Percentiles rank a stretch among this genome's conserved stretches.
These are phyloP conservation scores for Trifolium subterraneum DNA, from an alignment of 306 rosid species.

Conservation along the genomic window DNA sequence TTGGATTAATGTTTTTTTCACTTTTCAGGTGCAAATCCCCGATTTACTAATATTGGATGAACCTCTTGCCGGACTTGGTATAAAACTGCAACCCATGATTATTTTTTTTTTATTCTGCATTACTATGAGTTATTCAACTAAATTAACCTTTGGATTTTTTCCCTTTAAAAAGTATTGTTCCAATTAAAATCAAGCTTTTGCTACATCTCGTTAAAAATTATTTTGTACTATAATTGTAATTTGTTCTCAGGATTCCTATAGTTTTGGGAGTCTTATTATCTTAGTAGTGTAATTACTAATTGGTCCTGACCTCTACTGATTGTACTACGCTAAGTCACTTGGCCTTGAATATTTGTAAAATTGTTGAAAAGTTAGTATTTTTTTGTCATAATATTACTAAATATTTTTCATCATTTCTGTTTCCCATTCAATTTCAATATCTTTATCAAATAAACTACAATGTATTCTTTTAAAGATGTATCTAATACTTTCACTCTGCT, in stretches of 20 bases:
- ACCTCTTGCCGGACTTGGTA: conserved; percentile 98
- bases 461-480: conserved; percentile 32
- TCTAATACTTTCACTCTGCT: conserved; percentile 32
- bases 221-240: conserved; percentile 8
- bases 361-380: too few species aligned
- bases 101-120: conserved; percentile 25
- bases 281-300: too few species aligned
- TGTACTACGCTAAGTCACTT: too few species aligned
- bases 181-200: conserved; percentile 24
- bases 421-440: not conserved
- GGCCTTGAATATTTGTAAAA: too few species aligned
- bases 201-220: not conserved
- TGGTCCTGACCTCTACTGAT: too few species aligned
- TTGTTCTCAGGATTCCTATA: conserved; percentile 19
- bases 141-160: conserved; percentile 24
- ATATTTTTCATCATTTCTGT: too few species aligned
- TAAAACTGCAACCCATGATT: conserved; percentile 38
- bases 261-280: conserved; percentile 2
- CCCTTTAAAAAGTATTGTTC: conserved; percentile 9
- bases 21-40: conserved; percentile 83
- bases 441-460: not conserved
- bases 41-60: conserved; percentile 92
- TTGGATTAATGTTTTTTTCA: conserved; percentile 35
- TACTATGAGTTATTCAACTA: conserved; percentile 31
- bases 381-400: too few species aligned